These are phyloP conservation scores for Typha latifolia DNA, from an alignment of 176 grass and related monocot genomes.

Conservation along the genomic window DNA sequence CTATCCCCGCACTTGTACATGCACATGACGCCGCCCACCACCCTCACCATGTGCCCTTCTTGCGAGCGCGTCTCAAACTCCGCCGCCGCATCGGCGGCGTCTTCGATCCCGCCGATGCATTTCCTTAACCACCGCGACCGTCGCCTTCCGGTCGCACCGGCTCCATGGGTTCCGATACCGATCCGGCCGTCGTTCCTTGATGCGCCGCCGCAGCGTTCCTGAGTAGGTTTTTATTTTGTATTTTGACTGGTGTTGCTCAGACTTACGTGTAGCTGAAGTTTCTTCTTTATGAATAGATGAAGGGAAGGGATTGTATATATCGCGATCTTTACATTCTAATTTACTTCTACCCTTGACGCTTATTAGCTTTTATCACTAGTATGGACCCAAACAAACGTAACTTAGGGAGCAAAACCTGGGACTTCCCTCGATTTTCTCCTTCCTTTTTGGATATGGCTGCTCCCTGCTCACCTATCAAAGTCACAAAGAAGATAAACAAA, in stretches of 20 bases:
- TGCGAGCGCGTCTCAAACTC: conserved; percentile 55
- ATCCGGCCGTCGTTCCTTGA: conserved; percentile 31
- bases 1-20: conserved; percentile 16
- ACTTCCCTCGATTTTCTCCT: neutral
- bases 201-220: conserved; percentile 34
- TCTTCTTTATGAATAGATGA: too few relatives aligned
- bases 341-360: neutral
- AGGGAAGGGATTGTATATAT: too few relatives aligned
- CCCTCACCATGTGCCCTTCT: conserved; percentile 78
- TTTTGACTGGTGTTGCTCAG: neutral
- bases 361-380: conserved; percentile 19
- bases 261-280: neutral
- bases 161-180: conserved; percentile 29
- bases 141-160: neutral
- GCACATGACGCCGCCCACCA: conserved; percentile 35
- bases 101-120: neutral
- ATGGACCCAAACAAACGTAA: conserved; percentile 16
- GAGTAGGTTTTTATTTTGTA: neutral
- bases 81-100: neutral
- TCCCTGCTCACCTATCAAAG: neutral
- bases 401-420: conserved; percentile 31
- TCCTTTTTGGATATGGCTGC: neutral
- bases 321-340: neutral
- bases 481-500: too few relatives aligned
- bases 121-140: neutral